A percentile compares a stretch with the other conserved stretches of the same genome.
phyloP scores from a whole-genome alignment of 108 stramenopile genomes.

The Cafeteria roenbergensis region DNA sequence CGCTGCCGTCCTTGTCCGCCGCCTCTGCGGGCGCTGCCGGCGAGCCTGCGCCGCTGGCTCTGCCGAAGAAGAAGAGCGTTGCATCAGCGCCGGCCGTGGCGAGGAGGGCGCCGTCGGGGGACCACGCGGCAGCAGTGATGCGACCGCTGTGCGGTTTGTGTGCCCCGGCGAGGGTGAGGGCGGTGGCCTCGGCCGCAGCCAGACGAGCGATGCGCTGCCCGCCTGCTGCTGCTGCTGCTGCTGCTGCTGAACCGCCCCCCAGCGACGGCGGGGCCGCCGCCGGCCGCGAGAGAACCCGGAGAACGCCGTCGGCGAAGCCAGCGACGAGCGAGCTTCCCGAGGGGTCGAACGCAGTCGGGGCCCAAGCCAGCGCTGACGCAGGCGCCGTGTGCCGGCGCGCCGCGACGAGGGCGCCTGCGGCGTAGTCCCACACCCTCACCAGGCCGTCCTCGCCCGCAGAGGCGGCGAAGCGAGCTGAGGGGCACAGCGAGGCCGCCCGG shows the following conservation, averaged over 20 bases:
- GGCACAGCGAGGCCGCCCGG: conserved; percentile 24
- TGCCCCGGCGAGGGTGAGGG: too few relatives aligned
- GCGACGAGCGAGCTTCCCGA: conserved; percentile 19
- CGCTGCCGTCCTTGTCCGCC: too few relatives aligned
- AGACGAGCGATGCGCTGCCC: too few relatives aligned
- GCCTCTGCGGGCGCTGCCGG: not conserved
- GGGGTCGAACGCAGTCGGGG: conserved; percentile 20
- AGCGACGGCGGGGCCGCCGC: not conserved
- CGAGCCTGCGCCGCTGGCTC: not conserved
- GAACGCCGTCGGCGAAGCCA: conserved; percentile 49
- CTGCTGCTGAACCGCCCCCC: too few relatives aligned
- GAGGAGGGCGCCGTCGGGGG: conserved; percentile 26
- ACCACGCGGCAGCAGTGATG: conserved; percentile 22
- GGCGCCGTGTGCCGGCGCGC: conserved; percentile 7
- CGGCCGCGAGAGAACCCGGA: conserved; percentile 28
- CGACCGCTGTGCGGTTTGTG: conserved; percentile 43
- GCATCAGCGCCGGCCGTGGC: conserved; percentile 39
- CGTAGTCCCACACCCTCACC: conserved; percentile 36
- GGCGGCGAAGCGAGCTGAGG: conserved; percentile 28
- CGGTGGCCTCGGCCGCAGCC: too few relatives aligned
- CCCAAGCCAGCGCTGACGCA: conserved; percentile 31
- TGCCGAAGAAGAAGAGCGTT: conserved; percentile 34
- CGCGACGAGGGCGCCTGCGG: conserved; percentile 13
- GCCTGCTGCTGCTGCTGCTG: too few relatives aligned
- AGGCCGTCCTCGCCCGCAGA: conserved; percentile 39